phyloP scores from a whole-genome alignment of 148 eudicot genomes.

The Persicaria maculosa region DNA sequence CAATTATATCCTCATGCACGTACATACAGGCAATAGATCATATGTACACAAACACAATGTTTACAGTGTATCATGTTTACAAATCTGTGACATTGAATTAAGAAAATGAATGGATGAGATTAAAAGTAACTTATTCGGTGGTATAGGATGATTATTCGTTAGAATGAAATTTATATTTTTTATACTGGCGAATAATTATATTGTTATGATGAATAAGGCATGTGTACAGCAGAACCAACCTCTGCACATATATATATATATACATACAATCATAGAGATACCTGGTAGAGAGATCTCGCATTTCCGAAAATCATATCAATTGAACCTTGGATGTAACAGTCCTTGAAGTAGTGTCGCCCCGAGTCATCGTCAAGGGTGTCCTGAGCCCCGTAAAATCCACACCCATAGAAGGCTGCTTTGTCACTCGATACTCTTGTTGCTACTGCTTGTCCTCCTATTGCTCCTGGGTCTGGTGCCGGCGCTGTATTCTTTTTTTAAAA shows the following conservation, averaged over 20 bases:
- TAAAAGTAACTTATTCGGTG: no score
- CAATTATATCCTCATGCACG: not conserved
- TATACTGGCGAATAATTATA: no score
- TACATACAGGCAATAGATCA: not conserved
- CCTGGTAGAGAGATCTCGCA: conserved; percentile 75
- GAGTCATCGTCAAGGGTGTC: conserved; percentile 77
- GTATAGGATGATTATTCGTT: no score
- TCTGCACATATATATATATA: no score
- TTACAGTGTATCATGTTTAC: not conserved
- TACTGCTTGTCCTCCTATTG: conserved; percentile 71
- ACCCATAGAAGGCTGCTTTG: conserved; percentile 68
- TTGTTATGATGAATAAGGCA: not conserved
- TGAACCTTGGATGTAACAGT: conserved; percentile 83
- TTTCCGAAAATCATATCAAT: conserved; percentile 89
- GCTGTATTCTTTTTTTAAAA: conserved; percentile 53
- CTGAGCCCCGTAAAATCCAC: conserved; percentile 84
- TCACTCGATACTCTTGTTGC: conserved; percentile 64
- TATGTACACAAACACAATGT: not conserved
- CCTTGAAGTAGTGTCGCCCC: conserved; percentile 75
- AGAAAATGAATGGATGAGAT: no score
- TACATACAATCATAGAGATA: conserved; percentile 7
- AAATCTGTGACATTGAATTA: no score
- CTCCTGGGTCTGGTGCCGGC: conserved; percentile 70
- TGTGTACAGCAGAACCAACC: not conserved
- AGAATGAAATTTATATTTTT: no score